A percentile compares a stretch with the other conserved stretches of the same genome.
These are phyloP conservation scores for Cinnamomum micranthum DNA, from an alignment of 164 flowering plant genomes.

Conservation along the genomic window DNA sequence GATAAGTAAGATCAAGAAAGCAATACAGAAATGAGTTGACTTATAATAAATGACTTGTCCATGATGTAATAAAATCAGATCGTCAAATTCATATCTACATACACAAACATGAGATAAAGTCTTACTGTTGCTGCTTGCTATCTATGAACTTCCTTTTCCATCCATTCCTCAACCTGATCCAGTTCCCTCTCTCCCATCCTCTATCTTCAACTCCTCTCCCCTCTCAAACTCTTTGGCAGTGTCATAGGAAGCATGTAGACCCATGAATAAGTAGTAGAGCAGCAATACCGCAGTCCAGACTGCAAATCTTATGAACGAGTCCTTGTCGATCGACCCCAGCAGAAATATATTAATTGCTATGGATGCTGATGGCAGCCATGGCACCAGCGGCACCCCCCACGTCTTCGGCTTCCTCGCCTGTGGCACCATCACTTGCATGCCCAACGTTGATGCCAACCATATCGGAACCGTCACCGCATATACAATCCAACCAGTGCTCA, in stretches of 20 bases:
- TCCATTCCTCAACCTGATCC: too few relatives aligned
- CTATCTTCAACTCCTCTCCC: neutral
- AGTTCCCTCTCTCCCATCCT: conserved; percentile 2
- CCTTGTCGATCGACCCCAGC: conserved; percentile 49
- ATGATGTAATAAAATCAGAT: too few relatives aligned
- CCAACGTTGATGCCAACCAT: conserved; percentile 49
- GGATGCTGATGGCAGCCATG: conserved; percentile 56
- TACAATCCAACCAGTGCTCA: conserved; percentile 35
- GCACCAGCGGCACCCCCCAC: conserved; percentile 65
- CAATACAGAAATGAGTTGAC: too few relatives aligned
- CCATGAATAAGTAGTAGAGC: conserved; percentile 48
- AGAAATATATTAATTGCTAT: conserved; percentile 55
- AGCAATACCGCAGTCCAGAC: conserved; percentile 39
- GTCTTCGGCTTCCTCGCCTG: conserved; percentile 42
- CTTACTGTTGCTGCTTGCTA: too few relatives aligned
- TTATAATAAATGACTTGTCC: too few relatives aligned
- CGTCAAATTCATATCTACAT: too few relatives aligned
- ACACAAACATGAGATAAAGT: too few relatives aligned
- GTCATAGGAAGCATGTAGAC: conserved; percentile 61
- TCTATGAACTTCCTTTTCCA: too few relatives aligned
- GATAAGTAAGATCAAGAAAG: too few relatives aligned
- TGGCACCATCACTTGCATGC: conserved; percentile 27
- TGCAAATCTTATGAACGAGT: conserved; percentile 46
- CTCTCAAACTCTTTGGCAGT: conserved; percentile 26
- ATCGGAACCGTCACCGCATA: conserved; percentile 27